Evolutionary conservation across 305 asterid genomes (phyloP).

Genomic region (Striga hermonthica): DNA sequence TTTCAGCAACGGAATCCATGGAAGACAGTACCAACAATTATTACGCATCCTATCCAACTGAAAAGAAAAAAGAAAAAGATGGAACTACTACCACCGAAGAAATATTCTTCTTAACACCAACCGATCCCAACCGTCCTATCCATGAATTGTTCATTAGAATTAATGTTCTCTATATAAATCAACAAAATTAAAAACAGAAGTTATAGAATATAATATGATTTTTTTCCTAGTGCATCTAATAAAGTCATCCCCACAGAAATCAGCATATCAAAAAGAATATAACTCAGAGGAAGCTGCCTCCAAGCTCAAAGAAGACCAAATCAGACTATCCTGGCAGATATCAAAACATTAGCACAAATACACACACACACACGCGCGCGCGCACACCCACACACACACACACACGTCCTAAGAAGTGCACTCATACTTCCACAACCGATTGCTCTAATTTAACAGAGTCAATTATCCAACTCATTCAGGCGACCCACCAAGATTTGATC

Average conservation of each 20-base stretch:
- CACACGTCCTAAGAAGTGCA: background rate
- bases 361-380: background rate
- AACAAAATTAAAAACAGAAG: background rate
- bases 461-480: background rate
- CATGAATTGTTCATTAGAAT: too few relatives aligned
- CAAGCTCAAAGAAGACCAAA: conserved; percentile 1
- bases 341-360: conserved; percentile 5
- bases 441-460: background rate
- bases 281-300: conserved; percentile 13
- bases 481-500: conserved; percentile 10
- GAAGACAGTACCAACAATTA: background rate
- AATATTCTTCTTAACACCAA: conserved; percentile 5
- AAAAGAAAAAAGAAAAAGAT: background rate
- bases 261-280: conserved; percentile 3
- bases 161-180: too few relatives aligned
- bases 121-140: background rate
- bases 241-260: conserved; percentile 10
- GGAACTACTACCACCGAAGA: background rate
- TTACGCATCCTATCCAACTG: conserved; percentile 23
- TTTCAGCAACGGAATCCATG: background rate
- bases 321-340: background rate
- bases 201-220: background rate
- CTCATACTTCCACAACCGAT: conserved; percentile 10
- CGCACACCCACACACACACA: background rate
- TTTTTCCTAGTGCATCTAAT: background rate